Base-by-base conservation (phyloP, 2,329 filamentous ascomycete species). In the Drechslerella dactyloides region DNA sequence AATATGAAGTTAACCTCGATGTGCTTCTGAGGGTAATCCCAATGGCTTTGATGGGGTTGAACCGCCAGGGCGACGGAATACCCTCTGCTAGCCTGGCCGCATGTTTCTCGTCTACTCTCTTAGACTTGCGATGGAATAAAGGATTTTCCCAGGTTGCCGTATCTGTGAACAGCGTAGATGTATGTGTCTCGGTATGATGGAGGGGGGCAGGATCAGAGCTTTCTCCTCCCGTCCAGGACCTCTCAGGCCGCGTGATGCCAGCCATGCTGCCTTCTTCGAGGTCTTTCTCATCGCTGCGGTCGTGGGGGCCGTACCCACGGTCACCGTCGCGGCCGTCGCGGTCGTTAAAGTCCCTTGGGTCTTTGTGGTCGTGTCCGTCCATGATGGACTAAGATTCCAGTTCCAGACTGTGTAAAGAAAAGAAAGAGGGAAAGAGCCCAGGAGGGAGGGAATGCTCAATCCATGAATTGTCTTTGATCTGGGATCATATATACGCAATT, bases 11-110 rank as follows among this genome's bases (percentile, higher is more conserved):
- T 44, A 73, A 53, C n/a, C 50, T 61, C 19, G 68, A 73, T 3
- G 68, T 73, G 21, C 46, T 51, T 46, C 17, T 55, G 21, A 46
- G 48, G 1, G 62, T 73, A 19, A 73, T 73, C 13, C n/a, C 30
- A n/a, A 61, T 23, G 8, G 62, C 35, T 17, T 64, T 60, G 21
- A 60, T 19, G 2, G 68, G 68, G n/a, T 73, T 54, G 19, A 73
- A 66, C n/a, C 68, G 55, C 44, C 40, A 33, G 11, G 17, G 40
- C 8, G 6, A 6, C 2, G 55, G 55, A 15, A 35, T 27, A 23
- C 52, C 52, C 33, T 55, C 17, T 15, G 52, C 27, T 10, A 55
- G 52, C 17, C 17, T 35, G 17, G 13, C 8, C 30, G 5, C 30
- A 23, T 55, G 52, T 48, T 48, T 48, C 7, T 55, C 35, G 30